A percentile compares a stretch with the other conserved stretches of the same genome.
Conservation (phyloP, 495 filamentous ascomycete species). For the Lindgomyces ingoldianus region DNA sequence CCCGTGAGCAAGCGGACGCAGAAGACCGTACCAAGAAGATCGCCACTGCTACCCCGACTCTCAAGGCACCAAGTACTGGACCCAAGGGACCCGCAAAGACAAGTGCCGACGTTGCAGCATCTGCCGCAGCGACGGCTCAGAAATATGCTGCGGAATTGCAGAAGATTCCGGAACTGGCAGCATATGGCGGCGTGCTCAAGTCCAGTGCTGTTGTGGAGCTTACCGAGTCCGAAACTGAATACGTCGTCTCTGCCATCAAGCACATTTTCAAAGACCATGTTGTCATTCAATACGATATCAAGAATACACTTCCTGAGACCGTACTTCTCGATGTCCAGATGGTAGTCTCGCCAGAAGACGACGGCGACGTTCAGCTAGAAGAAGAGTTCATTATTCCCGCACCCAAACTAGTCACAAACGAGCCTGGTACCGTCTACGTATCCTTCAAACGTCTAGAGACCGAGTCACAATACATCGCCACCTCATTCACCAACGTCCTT, state of each 20-base stretch:
- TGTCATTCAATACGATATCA: constrained; percentile 95
- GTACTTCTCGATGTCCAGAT: constrained; percentile 90
- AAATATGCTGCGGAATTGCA: constrained; percentile 86
- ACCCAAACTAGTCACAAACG: constrained; percentile 73
- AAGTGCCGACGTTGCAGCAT: constrained; percentile 69
- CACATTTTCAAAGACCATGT: constrained; percentile 97
- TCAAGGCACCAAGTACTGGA: constrained; percentile 86
- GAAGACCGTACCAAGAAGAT: constrained; percentile 96
- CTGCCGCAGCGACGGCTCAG: constrained; percentile 75
- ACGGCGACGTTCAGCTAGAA: constrained; percentile 61
- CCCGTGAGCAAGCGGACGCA: constrained; percentile 93
- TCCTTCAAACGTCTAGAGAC: constrained; percentile 82
- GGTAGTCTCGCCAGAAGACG: constrained; percentile 78
- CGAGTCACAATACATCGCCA: constrained; percentile 68
- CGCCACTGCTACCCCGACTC: constrained; percentile 84
- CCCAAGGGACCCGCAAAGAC: constrained; percentile 70
- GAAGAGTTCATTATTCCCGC: constrained; percentile 95
- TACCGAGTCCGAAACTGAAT: constrained; percentile 96
- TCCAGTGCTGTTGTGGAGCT: constrained; percentile 84
- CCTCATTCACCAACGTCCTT: constrained; percentile 85
- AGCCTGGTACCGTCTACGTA: constrained; percentile 91
- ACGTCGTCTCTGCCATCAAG: constrained; percentile 87
- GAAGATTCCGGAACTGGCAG: constrained; percentile 83
- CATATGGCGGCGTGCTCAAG: constrained; percentile 86
- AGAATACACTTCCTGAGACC: constrained; percentile 92